Base-by-base conservation (phyloP, 75 land plant genomes). In the Chamaecyparis obtusa region DNA sequence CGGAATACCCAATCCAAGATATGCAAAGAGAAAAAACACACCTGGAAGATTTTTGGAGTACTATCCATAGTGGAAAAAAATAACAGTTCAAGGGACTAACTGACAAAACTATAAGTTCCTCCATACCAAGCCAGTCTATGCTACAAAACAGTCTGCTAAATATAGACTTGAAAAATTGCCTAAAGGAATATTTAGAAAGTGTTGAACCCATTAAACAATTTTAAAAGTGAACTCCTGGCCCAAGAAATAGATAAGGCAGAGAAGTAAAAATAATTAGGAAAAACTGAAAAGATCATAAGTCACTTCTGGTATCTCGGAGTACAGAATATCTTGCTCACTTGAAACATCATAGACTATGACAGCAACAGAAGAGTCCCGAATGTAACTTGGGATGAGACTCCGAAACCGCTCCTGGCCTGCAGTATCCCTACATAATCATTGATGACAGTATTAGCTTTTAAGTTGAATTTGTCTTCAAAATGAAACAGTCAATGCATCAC, bases 391-490 rank as follows among this genome's bases (percentile, higher is more conserved):
- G 54, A 92, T 92, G 39, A 92, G 89, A 74, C 93, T 92, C 60
- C 93, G 84, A 36, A 92, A 91, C 33, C 92, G 92, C 78, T 91
- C 92, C 71, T 91, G 92, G 44, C 92, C 92, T 80, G 92, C 92
- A 69, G 92, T 91, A 84, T 91, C 92, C 92, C 92, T 91, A 80
- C 30, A 55, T 15, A 81, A 81, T 32, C 30, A 81, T 19, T 32
- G 46, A 2, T 44, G n/a, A n/a, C n/a, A 64, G 33, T 32, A 74
- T 33, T 74, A 32, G 36, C 36, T 74, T 74, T 3, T 30, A 71
- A 71, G 33, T 71, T 71, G 10, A 74, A 74, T 11, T 33, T 33
- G 76, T 33, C 33, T 32, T 9, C 76, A 33, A 74, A 74, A 74
- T 33, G 36, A 32, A 74, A 74, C 76, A 3, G 36, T 10, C 32